These are phyloP conservation scores for Apiospora pterosperma DNA, from an alignment of 2,329 filamentous ascomycete species.

Conservation along the genomic window DNA sequence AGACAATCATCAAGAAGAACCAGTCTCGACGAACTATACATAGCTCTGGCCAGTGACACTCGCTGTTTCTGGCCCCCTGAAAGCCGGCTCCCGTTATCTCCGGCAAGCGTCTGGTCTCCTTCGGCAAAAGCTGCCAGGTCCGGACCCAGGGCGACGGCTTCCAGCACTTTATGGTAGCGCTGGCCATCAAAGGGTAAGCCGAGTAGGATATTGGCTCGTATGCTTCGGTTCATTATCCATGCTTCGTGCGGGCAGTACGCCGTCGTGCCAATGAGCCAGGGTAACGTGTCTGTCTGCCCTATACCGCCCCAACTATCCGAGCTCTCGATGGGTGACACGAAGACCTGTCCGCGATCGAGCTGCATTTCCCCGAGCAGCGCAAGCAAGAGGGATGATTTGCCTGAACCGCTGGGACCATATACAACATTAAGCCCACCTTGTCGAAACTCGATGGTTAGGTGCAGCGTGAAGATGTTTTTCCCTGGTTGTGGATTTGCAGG, in stretches of 20 bases:
- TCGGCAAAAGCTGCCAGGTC: slow-evolving; percentile 15
- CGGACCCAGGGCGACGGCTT: slow-evolving; percentile 11
- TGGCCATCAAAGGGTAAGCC: slow-evolving; percentile 10
- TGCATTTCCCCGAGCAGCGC: background rate
- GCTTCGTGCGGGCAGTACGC: slow-evolving; percentile 31
- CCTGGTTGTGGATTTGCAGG: background rate
- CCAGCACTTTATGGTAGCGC: slow-evolving; percentile 12
- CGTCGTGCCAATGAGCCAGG: too few species aligned
- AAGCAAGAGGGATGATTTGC: background rate
- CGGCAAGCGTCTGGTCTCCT: slow-evolving; percentile 22
- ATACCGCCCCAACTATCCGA: background rate
- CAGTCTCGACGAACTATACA: slow-evolving; percentile 12
- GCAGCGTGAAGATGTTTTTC: background rate
- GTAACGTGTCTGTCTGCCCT: background rate
- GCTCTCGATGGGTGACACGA: background rate
- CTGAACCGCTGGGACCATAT: background rate
- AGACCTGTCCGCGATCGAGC: background rate
- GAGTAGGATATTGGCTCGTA: slow-evolving; percentile 15
- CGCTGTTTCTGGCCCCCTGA: slow-evolving; percentile 24
- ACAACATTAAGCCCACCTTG: background rate
- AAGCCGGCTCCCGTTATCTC: slow-evolving; percentile 23
- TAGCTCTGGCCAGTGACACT: slow-evolving; percentile 16
- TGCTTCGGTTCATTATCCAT: slow-evolving; percentile 65
- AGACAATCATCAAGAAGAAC: slow-evolving; percentile 17
- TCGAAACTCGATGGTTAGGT: background rate